These are phyloP conservation scores for Coniochaeta sp. DNA, from an alignment of 2,329 filamentous ascomycete genomes.

Conservation along the genomic window DNA sequence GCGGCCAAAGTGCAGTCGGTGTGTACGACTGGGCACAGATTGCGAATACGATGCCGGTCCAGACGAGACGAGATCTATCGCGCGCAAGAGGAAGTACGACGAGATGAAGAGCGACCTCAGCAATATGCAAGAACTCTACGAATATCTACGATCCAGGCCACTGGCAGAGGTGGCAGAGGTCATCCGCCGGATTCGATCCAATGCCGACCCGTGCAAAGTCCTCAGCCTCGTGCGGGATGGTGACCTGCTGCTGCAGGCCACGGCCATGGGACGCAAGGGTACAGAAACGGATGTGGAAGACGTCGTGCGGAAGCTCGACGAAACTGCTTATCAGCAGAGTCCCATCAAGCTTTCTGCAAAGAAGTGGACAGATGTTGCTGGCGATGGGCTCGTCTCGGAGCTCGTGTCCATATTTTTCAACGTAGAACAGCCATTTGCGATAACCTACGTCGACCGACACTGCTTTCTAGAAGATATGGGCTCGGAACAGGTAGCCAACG, in stretches of 20 bases:
- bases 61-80: conserved; percentile 2
- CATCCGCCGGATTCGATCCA: neutral
- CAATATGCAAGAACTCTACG: neutral
- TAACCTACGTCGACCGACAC: neutral
- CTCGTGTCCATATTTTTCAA: conserved; percentile 2
- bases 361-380: neutral
- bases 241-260: neutral
- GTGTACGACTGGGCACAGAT: neutral
- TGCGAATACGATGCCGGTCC: conserved; percentile 2
- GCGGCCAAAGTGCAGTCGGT: conserved; percentile 2
- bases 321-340: neutral
- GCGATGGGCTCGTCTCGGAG: conserved; percentile 1
- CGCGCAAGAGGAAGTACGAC: conserved; percentile 2
- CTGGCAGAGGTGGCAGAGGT: neutral
- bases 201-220: neutral
- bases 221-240: neutral
- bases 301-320: neutral
- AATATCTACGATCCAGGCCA: neutral
- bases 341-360: neutral
- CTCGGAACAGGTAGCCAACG: neutral
- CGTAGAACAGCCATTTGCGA: neutral
- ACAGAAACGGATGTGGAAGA: neutral
- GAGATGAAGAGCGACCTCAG: neutral
- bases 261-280: neutral
- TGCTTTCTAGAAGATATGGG: neutral